Conservation (phyloP, 2,329 filamentous ascomycete species). For the Pseudopyrenochaeta lycopersici region DNA sequence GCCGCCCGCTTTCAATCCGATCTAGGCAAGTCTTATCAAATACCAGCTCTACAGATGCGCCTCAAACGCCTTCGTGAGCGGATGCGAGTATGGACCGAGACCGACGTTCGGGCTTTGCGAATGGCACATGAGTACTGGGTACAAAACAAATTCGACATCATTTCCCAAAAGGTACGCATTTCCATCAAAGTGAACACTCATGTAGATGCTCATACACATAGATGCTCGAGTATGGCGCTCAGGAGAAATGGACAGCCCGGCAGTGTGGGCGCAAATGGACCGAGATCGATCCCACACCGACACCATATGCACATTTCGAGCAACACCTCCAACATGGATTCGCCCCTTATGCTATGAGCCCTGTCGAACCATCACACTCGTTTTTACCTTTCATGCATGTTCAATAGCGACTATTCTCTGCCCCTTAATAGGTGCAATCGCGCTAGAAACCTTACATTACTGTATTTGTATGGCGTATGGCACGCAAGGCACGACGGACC, state of each 20-base stretch:
- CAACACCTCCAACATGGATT: conserved; percentile 42
- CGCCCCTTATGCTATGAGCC: conserved; percentile 48
- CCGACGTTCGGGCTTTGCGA: conserved; percentile 59
- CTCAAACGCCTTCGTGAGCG: conserved; percentile 61
- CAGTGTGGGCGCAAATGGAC: conserved; percentile 63
- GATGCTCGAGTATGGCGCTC: conserved; percentile 62
- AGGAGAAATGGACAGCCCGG: conserved; percentile 61
- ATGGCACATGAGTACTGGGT: conserved; percentile 63
- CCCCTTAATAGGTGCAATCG: not conserved
- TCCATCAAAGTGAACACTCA: not conserved
- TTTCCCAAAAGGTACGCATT: conserved; percentile 56
- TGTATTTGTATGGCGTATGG: not conserved
- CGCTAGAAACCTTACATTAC: not conserved
- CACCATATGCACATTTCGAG: conserved; percentile 45
- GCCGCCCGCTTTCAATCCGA: conserved; percentile 60
- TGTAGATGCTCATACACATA: conserved; percentile 32
- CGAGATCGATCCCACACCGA: conserved; percentile 51
- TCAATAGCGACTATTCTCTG: conserved; percentile 18
- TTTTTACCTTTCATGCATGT: conserved; percentile 46
- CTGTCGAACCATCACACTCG: conserved; percentile 38
- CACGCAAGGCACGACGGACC: not conserved
- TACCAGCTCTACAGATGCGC: conserved; percentile 64
- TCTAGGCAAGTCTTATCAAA: conserved; percentile 58
- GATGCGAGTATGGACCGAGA: conserved; percentile 61
- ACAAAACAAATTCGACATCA: conserved; percentile 64